Evolutionary conservation across 1,139 yeast species (phyloP), one percentile per base, ranked within the genome.

Genomic region (Suhomyces wounanorum): DNA sequence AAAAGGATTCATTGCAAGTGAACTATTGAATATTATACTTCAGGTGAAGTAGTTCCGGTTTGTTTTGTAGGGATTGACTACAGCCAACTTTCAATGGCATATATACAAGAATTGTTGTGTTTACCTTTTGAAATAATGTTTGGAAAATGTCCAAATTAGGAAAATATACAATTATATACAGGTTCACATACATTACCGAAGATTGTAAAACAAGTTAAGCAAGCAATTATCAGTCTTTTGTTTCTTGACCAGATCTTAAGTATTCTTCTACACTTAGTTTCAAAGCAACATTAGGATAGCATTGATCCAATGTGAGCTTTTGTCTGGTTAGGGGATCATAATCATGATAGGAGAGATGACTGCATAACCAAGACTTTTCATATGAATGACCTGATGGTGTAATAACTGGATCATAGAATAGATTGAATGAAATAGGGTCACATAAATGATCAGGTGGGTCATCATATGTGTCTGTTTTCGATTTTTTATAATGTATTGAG

Each of bases 311-410:
- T 1, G 58, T 46, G 8, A 61, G 55, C 31, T 59, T 61, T 41
- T 59, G 58, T 42, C 63, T 53, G 1, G 60, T 67, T 45, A 75
- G 61, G 5, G 81, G 82, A 55, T 78, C 82, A 28, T 65, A 65
- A 14, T 67, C 66, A 55, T 67, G 63, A 28, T 59, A 64, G 41
- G 63, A 60, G 44, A 78, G 60, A 56, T 75, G 77, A 52, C 70
- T 71, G 49, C 68, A 53, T 17, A 78, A 60, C 66, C 74, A 68
- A 1, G 77, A 56, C 51, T 72, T 68, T 55, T 78, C 83, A 56
- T 74, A 79, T 0, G 81, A 68, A 43, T 72, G 73, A 1, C 83
- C 83, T n/a, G 79, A 69, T 6, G 79, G 79, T 13, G 78, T 67
- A 11, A 78, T 62, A 6, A 79, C 82, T 0, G 83, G 83, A 40